Conservation (phyloP, 306 rosid genomes). For the Clitoria ternatea region DNA sequence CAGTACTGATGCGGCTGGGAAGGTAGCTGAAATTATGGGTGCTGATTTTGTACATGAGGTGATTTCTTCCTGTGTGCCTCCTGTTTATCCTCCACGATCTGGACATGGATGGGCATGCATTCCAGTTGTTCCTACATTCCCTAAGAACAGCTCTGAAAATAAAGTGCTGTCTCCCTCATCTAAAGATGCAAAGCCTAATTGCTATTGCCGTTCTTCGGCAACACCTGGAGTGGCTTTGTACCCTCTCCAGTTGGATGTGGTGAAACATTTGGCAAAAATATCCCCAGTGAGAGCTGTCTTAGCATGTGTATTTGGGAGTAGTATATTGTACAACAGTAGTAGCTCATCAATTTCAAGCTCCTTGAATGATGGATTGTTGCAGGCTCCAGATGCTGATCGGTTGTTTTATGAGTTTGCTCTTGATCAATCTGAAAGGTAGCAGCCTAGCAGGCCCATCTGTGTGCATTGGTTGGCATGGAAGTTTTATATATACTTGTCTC, state of each 20-base stretch:
- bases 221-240: constrained; percentile 79
- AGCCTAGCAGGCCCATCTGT: constrained; percentile 22
- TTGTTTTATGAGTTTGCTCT: constrained; percentile 96
- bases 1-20: constrained; percentile 95
- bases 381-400: constrained; percentile 74
- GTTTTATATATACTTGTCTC: neutral
- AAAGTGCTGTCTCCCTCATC: constrained; percentile 78
- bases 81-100: constrained; percentile 90
- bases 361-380: constrained; percentile 67
- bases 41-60: constrained; percentile 98
- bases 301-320: constrained; percentile 94
- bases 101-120: constrained; percentile 99
- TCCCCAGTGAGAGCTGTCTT: constrained; percentile 96
- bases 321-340: constrained; percentile 73
- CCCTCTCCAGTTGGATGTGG: constrained; percentile 89
- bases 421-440: constrained; percentile 97
- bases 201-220: constrained; percentile 62
- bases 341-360: constrained; percentile 76
- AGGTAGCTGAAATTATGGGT: constrained; percentile 89
- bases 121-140: constrained; percentile 74
- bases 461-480: neutral
- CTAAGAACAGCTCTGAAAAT: constrained; percentile 69
- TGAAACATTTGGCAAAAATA: constrained; percentile 91
- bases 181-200: constrained; percentile 78
- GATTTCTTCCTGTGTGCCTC: constrained; percentile 96